Evolutionary conservation across 257 asterid genomes (phyloP).

Genomic region (Petunia secreta): DNA sequence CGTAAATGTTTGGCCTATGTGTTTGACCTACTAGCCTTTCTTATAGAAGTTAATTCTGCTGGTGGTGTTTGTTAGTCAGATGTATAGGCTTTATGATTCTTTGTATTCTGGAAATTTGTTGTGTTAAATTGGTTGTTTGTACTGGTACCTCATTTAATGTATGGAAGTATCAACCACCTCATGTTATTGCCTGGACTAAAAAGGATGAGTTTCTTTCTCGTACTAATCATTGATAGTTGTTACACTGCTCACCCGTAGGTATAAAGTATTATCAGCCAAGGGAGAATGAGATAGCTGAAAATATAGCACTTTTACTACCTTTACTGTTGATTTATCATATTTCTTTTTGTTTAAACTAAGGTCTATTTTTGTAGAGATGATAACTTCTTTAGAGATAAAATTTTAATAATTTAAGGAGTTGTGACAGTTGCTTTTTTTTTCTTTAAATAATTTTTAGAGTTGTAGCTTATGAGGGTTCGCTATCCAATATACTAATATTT

Average conservation of each 20-base stretch:
- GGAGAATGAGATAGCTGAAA: constrained; percentile 14
- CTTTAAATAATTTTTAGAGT: background rate
- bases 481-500: background rate
- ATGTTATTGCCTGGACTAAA: background rate
- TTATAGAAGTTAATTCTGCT: no score
- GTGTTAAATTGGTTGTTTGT: background rate
- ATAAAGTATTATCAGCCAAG: background rate
- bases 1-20: background rate
- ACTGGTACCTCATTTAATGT: constrained; percentile 1
- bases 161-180: constrained; percentile 16
- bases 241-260: background rate
- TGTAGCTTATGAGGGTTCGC: background rate
- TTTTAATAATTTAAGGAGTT: background rate
- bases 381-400: background rate
- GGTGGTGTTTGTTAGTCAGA: no score
- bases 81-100: background rate
- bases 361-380: background rate
- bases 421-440: background rate
- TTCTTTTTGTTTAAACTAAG: background rate
- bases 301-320: constrained; percentile 1
- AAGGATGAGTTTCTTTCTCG: constrained; percentile 1
- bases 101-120: constrained; percentile 1
- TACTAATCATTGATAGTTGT: constrained; percentile 11
- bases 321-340: constrained; percentile 2
- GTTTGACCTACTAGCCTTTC: no score